These are phyloP conservation scores for Kentomonas sorsogonicus DNA, from an alignment of 208 protist species.

Conservation along the genomic window DNA sequence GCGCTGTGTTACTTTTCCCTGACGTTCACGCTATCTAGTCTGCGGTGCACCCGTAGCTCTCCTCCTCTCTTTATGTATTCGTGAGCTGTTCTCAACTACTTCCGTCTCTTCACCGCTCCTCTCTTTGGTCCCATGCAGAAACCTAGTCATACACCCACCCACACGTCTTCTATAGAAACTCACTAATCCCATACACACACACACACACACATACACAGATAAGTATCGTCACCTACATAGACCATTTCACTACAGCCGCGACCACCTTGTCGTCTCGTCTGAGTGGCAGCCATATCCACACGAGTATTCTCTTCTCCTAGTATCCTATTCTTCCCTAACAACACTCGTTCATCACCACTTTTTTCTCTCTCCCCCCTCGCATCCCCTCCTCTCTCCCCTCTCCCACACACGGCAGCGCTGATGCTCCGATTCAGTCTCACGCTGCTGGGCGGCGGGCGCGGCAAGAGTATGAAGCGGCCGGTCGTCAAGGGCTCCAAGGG, in stretches of 20 bases:
- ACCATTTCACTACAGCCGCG: too few species aligned
- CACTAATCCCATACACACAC: neutral
- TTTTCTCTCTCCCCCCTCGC: neutral
- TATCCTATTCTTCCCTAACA: neutral
- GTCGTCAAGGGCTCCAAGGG: neutral
- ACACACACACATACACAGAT: neutral
- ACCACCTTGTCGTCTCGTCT: too few species aligned
- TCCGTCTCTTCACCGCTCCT: neutral
- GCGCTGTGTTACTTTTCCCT: neutral
- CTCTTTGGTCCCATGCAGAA: too few species aligned
- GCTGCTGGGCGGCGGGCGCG: neutral
- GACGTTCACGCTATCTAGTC: neutral
- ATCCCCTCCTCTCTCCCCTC: neutral
- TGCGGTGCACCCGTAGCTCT: neutral
- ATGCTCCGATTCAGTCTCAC: neutral
- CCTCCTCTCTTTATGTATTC: neutral
- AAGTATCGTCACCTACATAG: too few species aligned
- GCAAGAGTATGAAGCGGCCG: constrained; percentile 10
- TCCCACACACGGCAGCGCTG: neutral
- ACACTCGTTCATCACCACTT: neutral
- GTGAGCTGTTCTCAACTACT: neutral
- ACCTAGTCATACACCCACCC: too few species aligned
- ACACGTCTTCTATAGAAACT: neutral
- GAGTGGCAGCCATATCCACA: too few species aligned
- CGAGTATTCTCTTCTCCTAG: constrained; percentile 12